phyloP scores from a whole-genome alignment of 805 yeast genomes.

The Phaffomyces thermotolerans region DNA sequence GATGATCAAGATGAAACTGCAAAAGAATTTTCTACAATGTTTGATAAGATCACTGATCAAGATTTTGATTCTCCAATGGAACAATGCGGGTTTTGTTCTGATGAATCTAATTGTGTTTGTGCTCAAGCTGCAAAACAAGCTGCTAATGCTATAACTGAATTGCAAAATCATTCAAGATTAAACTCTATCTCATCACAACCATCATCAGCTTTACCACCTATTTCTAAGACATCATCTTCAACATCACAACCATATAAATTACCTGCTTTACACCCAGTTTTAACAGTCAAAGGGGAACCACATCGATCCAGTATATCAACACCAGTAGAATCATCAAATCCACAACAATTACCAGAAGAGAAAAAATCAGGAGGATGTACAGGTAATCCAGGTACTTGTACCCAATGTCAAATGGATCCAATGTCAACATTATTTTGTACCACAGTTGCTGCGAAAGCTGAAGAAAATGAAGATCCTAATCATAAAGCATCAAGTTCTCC shows the following conservation, averaged over 20 bases:
- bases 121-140: slow-evolving; percentile 56
- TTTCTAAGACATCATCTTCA: slow-evolving; percentile 24
- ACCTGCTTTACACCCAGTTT: slow-evolving; percentile 61
- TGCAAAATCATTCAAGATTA: slow-evolving; percentile 19
- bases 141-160: slow-evolving; percentile 27
- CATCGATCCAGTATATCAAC: slow-evolving; percentile 25
- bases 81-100: slow-evolving; percentile 91
- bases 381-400: slow-evolving; percentile 84
- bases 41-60: slow-evolving; percentile 23
- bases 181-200: slow-evolving; percentile 20
- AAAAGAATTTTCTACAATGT: slow-evolving; percentile 16
- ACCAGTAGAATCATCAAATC: slow-evolving; percentile 8
- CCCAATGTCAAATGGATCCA: slow-evolving; percentile 78
- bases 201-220: slow-evolving; percentile 31
- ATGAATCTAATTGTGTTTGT: slow-evolving; percentile 87
- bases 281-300: slow-evolving; percentile 40
- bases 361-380: slow-evolving; percentile 46
- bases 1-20: slow-evolving; percentile 11
- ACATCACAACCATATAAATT: slow-evolving; percentile 29
- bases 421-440: slow-evolving; percentile 85
- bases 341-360: slow-evolving; percentile 1
- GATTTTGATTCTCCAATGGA: slow-evolving; percentile 50
- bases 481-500: not conserved
- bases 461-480: slow-evolving; percentile 8
- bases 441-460: slow-evolving; percentile 55